Conservation (phyloP, 2,329 filamentous ascomycete genomes). For the Ascocoryne sarcoides region DNA sequence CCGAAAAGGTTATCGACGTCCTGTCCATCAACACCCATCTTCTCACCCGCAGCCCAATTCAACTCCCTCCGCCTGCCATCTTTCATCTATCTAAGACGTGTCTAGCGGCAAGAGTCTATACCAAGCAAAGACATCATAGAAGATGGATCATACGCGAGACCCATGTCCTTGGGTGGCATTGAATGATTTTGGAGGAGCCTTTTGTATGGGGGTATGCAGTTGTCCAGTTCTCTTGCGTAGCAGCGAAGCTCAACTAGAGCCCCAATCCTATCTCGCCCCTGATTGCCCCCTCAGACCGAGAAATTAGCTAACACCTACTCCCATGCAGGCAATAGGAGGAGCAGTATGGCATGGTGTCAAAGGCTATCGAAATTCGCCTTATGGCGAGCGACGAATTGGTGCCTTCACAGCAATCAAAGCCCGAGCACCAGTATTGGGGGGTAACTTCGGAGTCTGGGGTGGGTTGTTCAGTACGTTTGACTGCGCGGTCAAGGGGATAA, state of each 20-base stretch:
- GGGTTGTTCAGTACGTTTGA: constrained; percentile 94
- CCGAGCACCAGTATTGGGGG: constrained; percentile 87
- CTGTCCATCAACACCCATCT: too few species aligned
- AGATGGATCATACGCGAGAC: constrained; percentile 92
- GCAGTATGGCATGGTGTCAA: constrained; percentile 97
- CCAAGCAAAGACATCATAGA: constrained; percentile 20
- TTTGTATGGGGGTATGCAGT: constrained; percentile 79
- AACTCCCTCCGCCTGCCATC: too few species aligned
- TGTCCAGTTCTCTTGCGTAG: neutral
- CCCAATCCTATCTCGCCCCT: too few species aligned
- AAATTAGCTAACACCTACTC: too few species aligned
- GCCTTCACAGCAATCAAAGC: constrained; percentile 97
- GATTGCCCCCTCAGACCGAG: too few species aligned
- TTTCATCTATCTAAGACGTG: too few species aligned
- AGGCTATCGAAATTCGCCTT: constrained; percentile 80
- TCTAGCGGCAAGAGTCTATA: neutral
- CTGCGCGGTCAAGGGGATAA: constrained; percentile 87
- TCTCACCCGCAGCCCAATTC: too few species aligned
- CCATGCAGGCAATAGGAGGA: constrained; percentile 64
- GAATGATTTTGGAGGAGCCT: constrained; percentile 96
- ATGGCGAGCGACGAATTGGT: constrained; percentile 92
- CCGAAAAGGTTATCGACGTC: too few species aligned
- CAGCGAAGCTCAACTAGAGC: too few species aligned
- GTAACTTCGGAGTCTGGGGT: constrained; percentile 98
- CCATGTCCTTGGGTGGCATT: constrained; percentile 95